Evolutionary conservation across 2,329 filamentous ascomycete genomes (phyloP).

Genomic region (Cytospora mali): DNA sequence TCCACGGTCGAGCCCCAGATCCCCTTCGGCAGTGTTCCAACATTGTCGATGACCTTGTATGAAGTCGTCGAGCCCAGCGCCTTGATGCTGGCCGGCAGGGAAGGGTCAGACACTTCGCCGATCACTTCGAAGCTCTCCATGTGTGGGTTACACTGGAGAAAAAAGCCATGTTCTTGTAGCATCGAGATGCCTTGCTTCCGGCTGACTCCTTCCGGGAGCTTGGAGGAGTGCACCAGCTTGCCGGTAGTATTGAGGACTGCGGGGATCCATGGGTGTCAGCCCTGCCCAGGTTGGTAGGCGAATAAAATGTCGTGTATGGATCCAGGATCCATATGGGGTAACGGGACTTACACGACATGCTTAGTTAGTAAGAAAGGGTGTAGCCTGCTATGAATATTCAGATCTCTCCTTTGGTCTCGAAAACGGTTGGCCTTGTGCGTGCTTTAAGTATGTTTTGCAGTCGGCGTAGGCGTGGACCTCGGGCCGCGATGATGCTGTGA

Average conservation of each 20-base stretch:
- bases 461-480: not conserved
- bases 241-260: constrained; percentile 49
- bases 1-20: constrained; percentile 58
- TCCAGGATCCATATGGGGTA: not conserved
- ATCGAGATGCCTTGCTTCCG: constrained; percentile 44
- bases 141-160: constrained; percentile 57
- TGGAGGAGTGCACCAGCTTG: constrained; percentile 46
- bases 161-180: constrained; percentile 56
- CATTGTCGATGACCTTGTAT: constrained; percentile 34
- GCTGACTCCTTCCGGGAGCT: constrained; percentile 44
- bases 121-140: constrained; percentile 47
- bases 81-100: constrained; percentile 34
- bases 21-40: constrained; percentile 40
- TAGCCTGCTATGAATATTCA: not conserved
- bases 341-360: not conserved
- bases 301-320: not conserved
- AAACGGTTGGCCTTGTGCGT: not conserved
- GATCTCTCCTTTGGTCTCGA: not conserved
- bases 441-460: no score
- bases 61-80: constrained; percentile 33
- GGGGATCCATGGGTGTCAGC: no score
- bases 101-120: constrained; percentile 30
- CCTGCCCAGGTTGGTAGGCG: constrained; percentile 2
- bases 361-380: not conserved
- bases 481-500: constrained; percentile 6